These are phyloP conservation scores for Sporothrix brunneoviolacea DNA, from an alignment of 2,329 filamentous ascomycete species.

Conservation along the genomic window DNA sequence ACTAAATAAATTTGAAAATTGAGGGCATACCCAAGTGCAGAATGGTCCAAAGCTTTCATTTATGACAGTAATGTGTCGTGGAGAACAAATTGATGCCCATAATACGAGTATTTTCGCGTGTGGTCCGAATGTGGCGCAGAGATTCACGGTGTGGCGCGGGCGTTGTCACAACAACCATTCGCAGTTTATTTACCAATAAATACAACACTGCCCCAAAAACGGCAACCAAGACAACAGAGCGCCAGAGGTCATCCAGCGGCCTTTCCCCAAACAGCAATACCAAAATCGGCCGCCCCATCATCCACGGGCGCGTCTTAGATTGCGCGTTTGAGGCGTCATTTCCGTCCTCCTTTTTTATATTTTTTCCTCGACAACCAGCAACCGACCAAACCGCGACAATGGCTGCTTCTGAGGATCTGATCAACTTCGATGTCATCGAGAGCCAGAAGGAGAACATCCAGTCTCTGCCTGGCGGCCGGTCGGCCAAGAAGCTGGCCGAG, in stretches of 20 bases:
- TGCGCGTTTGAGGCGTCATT: too few relatives aligned
- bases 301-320: slow-evolving; percentile 8
- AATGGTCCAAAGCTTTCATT: too few relatives aligned
- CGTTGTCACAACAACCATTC: slow-evolving; percentile 20
- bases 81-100: too few relatives aligned
- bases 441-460: slow-evolving; percentile 98
- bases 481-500: slow-evolving; percentile 79
- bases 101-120: too few relatives aligned
- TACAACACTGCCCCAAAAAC: slow-evolving; percentile 11
- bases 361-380: background rate
- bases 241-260: background rate
- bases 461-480: slow-evolving; percentile 77
- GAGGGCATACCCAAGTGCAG: background rate
- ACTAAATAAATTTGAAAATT: slow-evolving; percentile 10
- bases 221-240: slow-evolving; percentile 7
- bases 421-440: slow-evolving; percentile 89
- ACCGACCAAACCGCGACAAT: slow-evolving; percentile 12
- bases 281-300: background rate
- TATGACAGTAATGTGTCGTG: too few relatives aligned
- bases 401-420: slow-evolving; percentile 39
- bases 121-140: background rate
- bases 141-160: background rate
- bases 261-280: slow-evolving; percentile 1
- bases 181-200: slow-evolving; percentile 18
- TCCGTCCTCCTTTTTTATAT: background rate